phyloP scores from a whole-genome alignment of 345 rosid species.

The Jatropha curcas region DNA sequence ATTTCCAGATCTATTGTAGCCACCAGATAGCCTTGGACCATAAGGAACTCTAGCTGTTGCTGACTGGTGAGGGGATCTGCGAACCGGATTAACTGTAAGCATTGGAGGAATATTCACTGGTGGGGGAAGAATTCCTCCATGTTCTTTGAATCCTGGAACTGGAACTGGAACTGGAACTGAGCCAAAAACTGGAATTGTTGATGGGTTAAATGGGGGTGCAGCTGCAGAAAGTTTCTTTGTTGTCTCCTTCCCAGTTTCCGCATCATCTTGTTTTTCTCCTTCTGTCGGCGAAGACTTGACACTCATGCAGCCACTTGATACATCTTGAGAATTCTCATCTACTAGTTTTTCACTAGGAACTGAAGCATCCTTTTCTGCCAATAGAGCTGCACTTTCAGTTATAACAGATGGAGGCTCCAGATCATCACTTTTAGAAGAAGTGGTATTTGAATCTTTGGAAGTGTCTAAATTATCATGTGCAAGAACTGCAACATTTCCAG shows the following conservation, averaged over 20 bases:
- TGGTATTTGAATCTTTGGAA: slow-evolving; percentile 21
- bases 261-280: slow-evolving; percentile 63
- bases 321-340: slow-evolving; percentile 39
- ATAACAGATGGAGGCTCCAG: slow-evolving; percentile 27
- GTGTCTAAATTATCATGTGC: slow-evolving; percentile 27
- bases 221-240: slow-evolving; percentile 92
- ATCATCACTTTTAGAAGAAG: slow-evolving; percentile 29
- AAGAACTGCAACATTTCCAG: slow-evolving; percentile 29
- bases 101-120: slow-evolving; percentile 83
- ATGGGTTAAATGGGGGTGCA: slow-evolving; percentile 94
- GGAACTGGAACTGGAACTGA: slow-evolving; percentile 69
- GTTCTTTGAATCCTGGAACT: slow-evolving; percentile 77
- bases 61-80: slow-evolving; percentile 90
- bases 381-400: slow-evolving; percentile 29
- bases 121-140: slow-evolving; percentile 89
- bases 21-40: slow-evolving; percentile 93
- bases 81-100: slow-evolving; percentile 66
- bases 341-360: slow-evolving; percentile 29
- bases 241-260: slow-evolving; percentile 65
- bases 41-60: slow-evolving; percentile 95
- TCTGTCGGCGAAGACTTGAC: slow-evolving; percentile 40
- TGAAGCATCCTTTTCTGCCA: slow-evolving; percentile 39
- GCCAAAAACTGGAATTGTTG: slow-evolving; percentile 73
- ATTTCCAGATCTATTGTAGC: slow-evolving; percentile 77
- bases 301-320: slow-evolving; percentile 34